These are phyloP conservation scores for Bipolaris sorokiniana DNA, from an alignment of 2,329 filamentous ascomycete genomes.

Conservation along the genomic window DNA sequence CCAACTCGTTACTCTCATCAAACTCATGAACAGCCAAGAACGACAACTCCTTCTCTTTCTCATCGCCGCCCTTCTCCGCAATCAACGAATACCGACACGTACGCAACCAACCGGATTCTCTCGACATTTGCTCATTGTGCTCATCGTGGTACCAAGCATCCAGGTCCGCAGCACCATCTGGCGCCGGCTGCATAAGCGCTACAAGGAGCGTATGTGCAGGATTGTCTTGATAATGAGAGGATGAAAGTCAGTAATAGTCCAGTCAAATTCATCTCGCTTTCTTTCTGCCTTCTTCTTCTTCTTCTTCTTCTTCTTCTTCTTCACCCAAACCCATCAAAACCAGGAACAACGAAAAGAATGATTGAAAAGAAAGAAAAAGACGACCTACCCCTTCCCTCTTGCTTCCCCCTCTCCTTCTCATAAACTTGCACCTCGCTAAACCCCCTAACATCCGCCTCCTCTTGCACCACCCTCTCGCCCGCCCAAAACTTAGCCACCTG, in stretches of 20 bases:
- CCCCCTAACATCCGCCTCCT: background rate
- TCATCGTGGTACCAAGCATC: slow-evolving; percentile 43
- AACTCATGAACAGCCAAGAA: slow-evolving; percentile 43
- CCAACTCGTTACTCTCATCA: slow-evolving; percentile 33
- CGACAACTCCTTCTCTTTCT: slow-evolving; percentile 19
- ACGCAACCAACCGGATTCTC: slow-evolving; percentile 37
- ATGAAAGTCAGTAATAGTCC: background rate
- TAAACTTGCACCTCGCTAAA: background rate
- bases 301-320: too few relatives aligned
- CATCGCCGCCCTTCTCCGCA: slow-evolving; percentile 12
- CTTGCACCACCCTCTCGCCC: background rate
- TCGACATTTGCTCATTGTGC: slow-evolving; percentile 43
- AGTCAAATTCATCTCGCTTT: too few relatives aligned
- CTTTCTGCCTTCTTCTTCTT: too few relatives aligned
- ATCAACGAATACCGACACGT: slow-evolving; percentile 31
- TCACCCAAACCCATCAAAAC: too few relatives aligned
- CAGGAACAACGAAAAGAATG: background rate
- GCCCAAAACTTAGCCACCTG: slow-evolving; percentile 16
- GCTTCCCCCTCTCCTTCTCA: background rate
- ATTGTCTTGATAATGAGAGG: background rate
- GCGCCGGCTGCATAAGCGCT: slow-evolving; percentile 37
- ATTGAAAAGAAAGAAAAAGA: background rate
- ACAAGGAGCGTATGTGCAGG: slow-evolving; percentile 20
- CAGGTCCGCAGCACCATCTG: slow-evolving; percentile 31
- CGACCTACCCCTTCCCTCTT: background rate